These are phyloP conservation scores for Sordaria brevicollis DNA, from an alignment of 495 filamentous ascomycete genomes.

Conservation along the genomic window DNA sequence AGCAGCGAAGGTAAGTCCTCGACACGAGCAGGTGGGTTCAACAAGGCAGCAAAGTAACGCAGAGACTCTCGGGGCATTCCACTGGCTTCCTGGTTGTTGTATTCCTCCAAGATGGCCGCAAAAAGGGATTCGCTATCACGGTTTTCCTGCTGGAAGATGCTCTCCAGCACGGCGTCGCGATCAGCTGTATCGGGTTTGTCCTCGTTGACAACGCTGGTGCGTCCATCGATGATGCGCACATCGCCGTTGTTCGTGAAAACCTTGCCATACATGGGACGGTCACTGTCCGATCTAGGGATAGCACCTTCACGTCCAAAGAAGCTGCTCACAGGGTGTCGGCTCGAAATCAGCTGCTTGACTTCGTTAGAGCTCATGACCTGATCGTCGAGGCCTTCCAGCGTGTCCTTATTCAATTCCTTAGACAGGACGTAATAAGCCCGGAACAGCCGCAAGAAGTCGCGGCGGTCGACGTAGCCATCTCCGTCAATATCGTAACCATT, in stretches of 20 bases:
- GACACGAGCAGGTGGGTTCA: constrained; percentile 29
- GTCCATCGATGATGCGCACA: constrained; percentile 46
- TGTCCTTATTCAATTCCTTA: constrained; percentile 73
- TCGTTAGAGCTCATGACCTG: constrained; percentile 62
- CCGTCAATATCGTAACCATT: constrained; percentile 83
- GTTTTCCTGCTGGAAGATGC: constrained; percentile 23
- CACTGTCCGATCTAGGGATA: constrained; percentile 49
- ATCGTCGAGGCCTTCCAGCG: constrained; percentile 72
- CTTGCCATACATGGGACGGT: constrained; percentile 56
- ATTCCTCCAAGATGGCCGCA: constrained; percentile 6
- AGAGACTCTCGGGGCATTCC: constrained; percentile 5
- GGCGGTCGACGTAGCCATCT: constrained; percentile 78
- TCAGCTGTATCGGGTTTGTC: constrained; percentile 30
- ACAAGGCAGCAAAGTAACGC: constrained; percentile 29
- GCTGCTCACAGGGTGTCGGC: constrained; percentile 71
- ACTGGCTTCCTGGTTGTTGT: background rate
- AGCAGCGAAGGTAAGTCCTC: constrained; percentile 27
- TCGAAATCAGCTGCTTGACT: constrained; percentile 60
- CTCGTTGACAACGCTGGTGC: constrained; percentile 25
- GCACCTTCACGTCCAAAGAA: constrained; percentile 50
- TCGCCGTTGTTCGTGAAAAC: constrained; percentile 47
- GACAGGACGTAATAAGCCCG: constrained; percentile 79
- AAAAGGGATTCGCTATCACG: constrained; percentile 24
- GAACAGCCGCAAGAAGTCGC: constrained; percentile 89
- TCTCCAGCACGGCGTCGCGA: constrained; percentile 31